phyloP scores from a whole-genome alignment of 2,329 filamentous ascomycete genomes.

The Fusarium mundagurra region DNA sequence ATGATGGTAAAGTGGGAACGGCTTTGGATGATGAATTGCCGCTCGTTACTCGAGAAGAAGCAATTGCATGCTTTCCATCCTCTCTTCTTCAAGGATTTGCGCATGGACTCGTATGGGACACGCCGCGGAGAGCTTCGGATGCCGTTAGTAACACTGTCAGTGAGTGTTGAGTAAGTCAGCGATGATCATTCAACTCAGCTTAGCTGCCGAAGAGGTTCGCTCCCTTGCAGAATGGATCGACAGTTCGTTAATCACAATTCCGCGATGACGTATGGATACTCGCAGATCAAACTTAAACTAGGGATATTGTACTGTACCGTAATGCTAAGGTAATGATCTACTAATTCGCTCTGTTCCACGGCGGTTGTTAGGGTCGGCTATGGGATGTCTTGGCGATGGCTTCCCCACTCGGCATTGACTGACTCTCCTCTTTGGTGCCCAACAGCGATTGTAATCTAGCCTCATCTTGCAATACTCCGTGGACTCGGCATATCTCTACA shows the following conservation, averaged over 20 bases:
- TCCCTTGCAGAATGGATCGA: neutral
- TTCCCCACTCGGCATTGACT: neutral
- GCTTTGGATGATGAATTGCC: neutral
- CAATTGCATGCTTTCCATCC: neutral
- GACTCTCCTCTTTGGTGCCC: neutral
- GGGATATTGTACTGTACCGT: neutral
- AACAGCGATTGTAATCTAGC: too few relatives aligned
- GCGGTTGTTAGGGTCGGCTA: neutral
- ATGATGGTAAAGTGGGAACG: neutral
- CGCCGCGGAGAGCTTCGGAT: rapidly evolving
- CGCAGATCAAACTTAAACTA: neutral
- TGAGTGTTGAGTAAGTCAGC: neutral
- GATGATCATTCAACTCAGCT: neutral
- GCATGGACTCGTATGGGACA: too few relatives aligned
- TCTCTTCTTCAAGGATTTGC: neutral
- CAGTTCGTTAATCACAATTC: neutral
- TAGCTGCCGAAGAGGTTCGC: neutral
- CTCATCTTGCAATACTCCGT: neutral
- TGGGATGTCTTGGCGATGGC: neutral
- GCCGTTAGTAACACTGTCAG: neutral
- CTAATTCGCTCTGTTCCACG: neutral
- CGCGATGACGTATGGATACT: too few relatives aligned
- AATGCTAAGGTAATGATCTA: neutral
- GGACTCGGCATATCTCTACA: neutral
- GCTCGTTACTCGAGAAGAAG: neutral